Evolutionary conservation across 1,139 yeast species (phyloP), one percentile per base, ranked within the genome.

Genomic region (Arxiozyma heterogenica): DNA sequence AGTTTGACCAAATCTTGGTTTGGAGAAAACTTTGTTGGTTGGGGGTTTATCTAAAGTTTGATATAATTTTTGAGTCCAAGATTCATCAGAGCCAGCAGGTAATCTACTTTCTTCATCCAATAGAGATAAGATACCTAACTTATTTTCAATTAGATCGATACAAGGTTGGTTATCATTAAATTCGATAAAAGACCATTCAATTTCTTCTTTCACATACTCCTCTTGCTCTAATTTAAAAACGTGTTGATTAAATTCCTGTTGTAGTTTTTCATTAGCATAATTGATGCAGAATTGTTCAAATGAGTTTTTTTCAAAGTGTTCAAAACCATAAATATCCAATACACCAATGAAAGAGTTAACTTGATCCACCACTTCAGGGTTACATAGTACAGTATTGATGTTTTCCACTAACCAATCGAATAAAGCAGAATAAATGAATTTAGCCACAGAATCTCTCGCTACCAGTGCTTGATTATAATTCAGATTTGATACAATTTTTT

Each of bases 121-220:
- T 59, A 94, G 77, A 0, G 96, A 82, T 61, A 94, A 75, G 55
- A 94, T 84, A 71, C 99, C 99, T 61, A 91, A 73, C 70, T 85
- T 86, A 66, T 84, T 86, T 73, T 94, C 99, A 65, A 94, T 94
- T 63, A 94, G 79, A 62, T 86, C 86, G 66, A 94, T 94, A 75
- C 98, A 93, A 9, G 98, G 98, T 74, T 94, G 98, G 70, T 94
- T 94, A 70, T 94, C 99, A 54, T 95, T 83, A 66, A 93, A 94
- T 66, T 93, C 98, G 63, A 94, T 93, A 67, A 94, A 93, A 17
- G 94, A 86, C 98, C 98, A 94, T 70, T 93, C 95, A 59, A 94
- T 93, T 66, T 91, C 88, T 74, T 93, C 98, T 56, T 81, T 82
- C 52, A 91, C 78, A 70, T 93, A 93, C 68, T 93, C 98, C 68